Base-by-base conservation (phyloP, 2,329 filamentous ascomycete species). In the Ceratocystis lukuohia region DNA sequence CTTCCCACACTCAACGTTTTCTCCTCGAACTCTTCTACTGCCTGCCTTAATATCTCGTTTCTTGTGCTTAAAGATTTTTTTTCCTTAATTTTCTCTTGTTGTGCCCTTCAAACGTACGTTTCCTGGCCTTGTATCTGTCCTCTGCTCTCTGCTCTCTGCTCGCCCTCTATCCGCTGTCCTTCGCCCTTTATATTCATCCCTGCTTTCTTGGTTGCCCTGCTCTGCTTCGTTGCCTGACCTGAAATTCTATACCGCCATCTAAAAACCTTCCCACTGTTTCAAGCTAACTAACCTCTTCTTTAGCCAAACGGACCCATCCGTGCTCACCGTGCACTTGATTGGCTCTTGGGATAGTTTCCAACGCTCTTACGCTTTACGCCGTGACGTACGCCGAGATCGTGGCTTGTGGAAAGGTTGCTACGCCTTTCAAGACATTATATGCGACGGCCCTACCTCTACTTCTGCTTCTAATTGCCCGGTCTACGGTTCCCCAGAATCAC, bases 271-370 rank as follows among this genome's bases (percentile, higher is more conserved):
- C 41, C 61, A 25, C 50, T 25, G 25, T 25, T 25, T 15, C 50
- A 56, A 15, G 22, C 22, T 25, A 20, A 25, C 50, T 56, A 56
- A 56, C 50, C 33, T 59, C 25, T 12, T 20, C 57, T 33, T 30
- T 46, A 87, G 84, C 72, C 80, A 83, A 76, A 85, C 84, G 65
- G 75, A 81, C 70, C 80, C 82, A 69, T 80, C 82, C 64, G 81
- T 85, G 69, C 80, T 81, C 69, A 87, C 87, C 57, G 89, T 96
- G 70, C 85, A 89, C 73, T 82, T 96, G 59, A 81, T 94, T 71
- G 93, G 93, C 69, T 96, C 91, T 69, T 97, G 93, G 93, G 92
- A 96, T 78, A 96, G 96, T 78, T 96, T 96, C 77, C 80, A 82
- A 68, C 85, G 82, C 72, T 79, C 84, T 62, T 93, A 96, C 79